Percentiles rank a stretch among this genome's conserved stretches.
These are phyloP conservation scores for Beauveria australis DNA, from an alignment of 2,329 filamentous ascomycete species.

Conservation along the genomic window DNA sequence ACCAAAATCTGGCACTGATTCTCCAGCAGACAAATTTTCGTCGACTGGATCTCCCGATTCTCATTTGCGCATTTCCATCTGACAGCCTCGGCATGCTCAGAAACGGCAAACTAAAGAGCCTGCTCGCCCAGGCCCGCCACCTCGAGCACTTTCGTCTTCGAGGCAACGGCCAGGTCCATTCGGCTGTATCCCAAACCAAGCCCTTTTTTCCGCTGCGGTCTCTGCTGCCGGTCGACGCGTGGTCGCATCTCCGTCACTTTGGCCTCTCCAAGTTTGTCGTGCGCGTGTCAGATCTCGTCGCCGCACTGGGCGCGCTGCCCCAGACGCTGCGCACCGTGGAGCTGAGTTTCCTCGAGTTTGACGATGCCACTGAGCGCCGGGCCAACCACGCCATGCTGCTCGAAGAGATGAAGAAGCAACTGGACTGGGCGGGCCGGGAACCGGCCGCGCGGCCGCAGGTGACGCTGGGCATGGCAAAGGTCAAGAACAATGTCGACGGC, in stretches of 20 bases:
- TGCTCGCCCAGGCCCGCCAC: conserved; percentile 12
- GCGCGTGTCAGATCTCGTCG: conserved; percentile 19
- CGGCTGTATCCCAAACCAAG: background rate
- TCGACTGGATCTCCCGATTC: background rate
- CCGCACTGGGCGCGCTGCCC: conserved; percentile 21
- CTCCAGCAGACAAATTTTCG: background rate
- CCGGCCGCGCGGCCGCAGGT: background rate
- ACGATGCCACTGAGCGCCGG: background rate
- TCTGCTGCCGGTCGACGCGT: conserved; percentile 23
- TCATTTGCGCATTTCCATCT: background rate
- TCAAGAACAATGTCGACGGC: background rate
- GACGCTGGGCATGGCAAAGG: background rate
- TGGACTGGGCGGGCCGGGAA: background rate
- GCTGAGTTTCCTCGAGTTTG: conserved; percentile 24
- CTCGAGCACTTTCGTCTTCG: conserved; percentile 18
- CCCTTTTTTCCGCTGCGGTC: conserved; percentile 16
- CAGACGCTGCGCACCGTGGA: conserved; percentile 22
- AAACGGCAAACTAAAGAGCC: conserved; percentile 11
- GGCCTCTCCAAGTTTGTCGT: conserved; percentile 21
- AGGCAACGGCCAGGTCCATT: conserved; percentile 8
- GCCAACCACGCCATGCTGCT: background rate
- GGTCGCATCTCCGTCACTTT: conserved; percentile 23
- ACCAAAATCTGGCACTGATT: conserved; percentile 16
- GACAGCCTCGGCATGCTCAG: background rate
- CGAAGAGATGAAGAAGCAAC: background rate